Conservation (phyloP, 2,329 filamentous ascomycete species). For the Colletotrichum gloeosporioides region DNA sequence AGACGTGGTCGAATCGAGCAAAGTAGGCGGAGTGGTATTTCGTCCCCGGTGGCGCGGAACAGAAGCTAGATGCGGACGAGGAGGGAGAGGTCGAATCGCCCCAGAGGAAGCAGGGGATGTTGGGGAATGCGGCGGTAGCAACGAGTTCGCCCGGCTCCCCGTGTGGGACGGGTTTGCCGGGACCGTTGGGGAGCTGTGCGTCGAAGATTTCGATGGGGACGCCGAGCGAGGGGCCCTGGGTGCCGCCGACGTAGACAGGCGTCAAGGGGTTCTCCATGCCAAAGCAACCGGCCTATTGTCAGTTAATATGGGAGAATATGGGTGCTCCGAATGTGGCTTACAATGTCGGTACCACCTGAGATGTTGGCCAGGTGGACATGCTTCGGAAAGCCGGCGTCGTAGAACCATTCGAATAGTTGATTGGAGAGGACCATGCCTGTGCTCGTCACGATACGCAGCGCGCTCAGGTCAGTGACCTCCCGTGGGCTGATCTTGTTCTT, state of each 20-base stretch:
- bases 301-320: background rate
- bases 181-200: slow-evolving; percentile 56
- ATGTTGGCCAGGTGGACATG: slow-evolving; percentile 75
- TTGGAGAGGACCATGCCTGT: slow-evolving; percentile 86
- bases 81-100: slow-evolving; percentile 42
- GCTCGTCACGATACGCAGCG: slow-evolving; percentile 66
- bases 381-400: slow-evolving; percentile 73
- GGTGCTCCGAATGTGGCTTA: slow-evolving; percentile 34
- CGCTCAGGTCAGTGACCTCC: slow-evolving; percentile 66
- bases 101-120: slow-evolving; percentile 74
- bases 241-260: slow-evolving; percentile 67
- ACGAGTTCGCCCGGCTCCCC: slow-evolving; percentile 80
- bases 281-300: slow-evolving; percentile 61
- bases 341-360: slow-evolving; percentile 79
- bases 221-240: slow-evolving; percentile 55
- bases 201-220: slow-evolving; percentile 66
- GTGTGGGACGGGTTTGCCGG: slow-evolving; percentile 48
- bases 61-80: slow-evolving; percentile 26
- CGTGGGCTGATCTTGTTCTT: slow-evolving; percentile 68
- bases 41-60: slow-evolving; percentile 49
- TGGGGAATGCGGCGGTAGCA: slow-evolving; percentile 73
- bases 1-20: slow-evolving; percentile 68
- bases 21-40: slow-evolving; percentile 69
- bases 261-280: slow-evolving; percentile 70
- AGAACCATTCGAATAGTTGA: slow-evolving; percentile 79